These are phyloP conservation scores for Skeletonema menzelii DNA, from an alignment of 108 stramenopile genomes.

Conservation along the genomic window DNA sequence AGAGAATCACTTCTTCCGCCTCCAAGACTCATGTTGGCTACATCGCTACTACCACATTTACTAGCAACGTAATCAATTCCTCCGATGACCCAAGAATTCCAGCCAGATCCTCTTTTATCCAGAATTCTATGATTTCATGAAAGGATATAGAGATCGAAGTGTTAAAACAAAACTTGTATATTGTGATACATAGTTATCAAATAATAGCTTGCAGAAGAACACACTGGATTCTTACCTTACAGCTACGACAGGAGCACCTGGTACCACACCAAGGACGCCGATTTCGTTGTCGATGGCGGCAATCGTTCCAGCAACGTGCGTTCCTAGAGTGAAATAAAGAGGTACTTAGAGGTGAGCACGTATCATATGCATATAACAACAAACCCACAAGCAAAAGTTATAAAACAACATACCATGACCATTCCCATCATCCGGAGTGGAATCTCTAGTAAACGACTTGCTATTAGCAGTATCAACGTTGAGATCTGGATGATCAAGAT, in stretches of 20 bases:
- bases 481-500: background rate
- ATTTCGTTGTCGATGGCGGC: background rate
- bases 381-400: background rate
- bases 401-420: background rate
- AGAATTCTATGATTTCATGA: background rate
- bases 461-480: background rate
- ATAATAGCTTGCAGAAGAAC: no score
- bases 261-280: background rate
- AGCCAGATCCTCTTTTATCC: background rate
- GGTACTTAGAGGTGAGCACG: no score
- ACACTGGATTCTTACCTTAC: background rate
- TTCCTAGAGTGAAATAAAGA: background rate
- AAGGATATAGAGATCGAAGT: no score
- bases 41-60: background rate
- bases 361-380: background rate
- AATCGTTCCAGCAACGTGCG: conserved; percentile 1
- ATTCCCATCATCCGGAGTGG: background rate
- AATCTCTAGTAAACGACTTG: background rate
- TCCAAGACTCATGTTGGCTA: background rate
- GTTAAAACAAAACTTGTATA: no score
- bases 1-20: background rate
- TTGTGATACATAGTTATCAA: no score
- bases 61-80: background rate
- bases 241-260: background rate
- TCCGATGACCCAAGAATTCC: background rate